phyloP scores from a whole-genome alignment of 441 rosid species.

The Biscutella auriculata region DNA sequence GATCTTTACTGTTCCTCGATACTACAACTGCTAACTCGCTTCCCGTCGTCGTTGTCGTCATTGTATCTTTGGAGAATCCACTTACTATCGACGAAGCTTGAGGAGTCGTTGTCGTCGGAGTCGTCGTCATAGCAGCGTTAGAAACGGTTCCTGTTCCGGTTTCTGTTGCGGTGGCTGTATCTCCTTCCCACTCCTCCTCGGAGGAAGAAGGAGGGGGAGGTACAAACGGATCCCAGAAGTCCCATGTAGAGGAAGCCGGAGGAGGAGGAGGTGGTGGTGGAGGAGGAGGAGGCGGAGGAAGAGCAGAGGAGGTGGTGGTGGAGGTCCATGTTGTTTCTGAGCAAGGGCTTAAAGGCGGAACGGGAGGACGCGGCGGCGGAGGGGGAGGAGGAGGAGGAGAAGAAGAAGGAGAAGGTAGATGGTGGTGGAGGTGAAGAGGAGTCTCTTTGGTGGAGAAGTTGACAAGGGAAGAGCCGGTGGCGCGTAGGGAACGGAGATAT shows the following conservation, averaged over 20 bases:
- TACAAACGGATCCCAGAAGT: slow-evolving; percentile 84
- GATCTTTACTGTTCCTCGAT: slow-evolving; percentile 69
- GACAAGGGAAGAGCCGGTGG: slow-evolving; percentile 68
- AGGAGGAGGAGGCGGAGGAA: slow-evolving; percentile 64
- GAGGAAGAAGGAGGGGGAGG: slow-evolving; percentile 38
- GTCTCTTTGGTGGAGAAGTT: slow-evolving; percentile 65
- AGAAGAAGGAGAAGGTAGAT: slow-evolving; percentile 25
- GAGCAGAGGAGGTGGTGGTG: slow-evolving; percentile 34
- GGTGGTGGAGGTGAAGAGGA: slow-evolving; percentile 49
- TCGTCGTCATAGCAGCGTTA: slow-evolving; percentile 32
- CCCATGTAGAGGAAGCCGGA: slow-evolving; percentile 60
- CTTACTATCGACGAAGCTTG: slow-evolving; percentile 48
- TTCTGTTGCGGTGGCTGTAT: slow-evolving; percentile 32
- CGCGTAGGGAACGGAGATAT: slow-evolving; percentile 77
- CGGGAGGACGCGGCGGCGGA: slow-evolving; percentile 36
- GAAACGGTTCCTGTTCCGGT: slow-evolving; percentile 21
- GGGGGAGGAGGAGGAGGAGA: slow-evolving; percentile 29
- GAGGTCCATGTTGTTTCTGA: slow-evolving; percentile 67
- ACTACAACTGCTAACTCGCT: slow-evolving; percentile 79
- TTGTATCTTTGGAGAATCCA: slow-evolving; percentile 50
- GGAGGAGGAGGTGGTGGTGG: slow-evolving; percentile 62
- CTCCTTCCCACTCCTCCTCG: slow-evolving; percentile 80
- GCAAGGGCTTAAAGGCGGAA: slow-evolving; percentile 42
- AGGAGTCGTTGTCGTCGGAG: slow-evolving; percentile 34
- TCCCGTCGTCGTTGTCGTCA: slow-evolving; percentile 22